These are phyloP conservation scores for Trichoderma lentiforme DNA, from an alignment of 2,329 filamentous ascomycete genomes.

Conservation along the genomic window DNA sequence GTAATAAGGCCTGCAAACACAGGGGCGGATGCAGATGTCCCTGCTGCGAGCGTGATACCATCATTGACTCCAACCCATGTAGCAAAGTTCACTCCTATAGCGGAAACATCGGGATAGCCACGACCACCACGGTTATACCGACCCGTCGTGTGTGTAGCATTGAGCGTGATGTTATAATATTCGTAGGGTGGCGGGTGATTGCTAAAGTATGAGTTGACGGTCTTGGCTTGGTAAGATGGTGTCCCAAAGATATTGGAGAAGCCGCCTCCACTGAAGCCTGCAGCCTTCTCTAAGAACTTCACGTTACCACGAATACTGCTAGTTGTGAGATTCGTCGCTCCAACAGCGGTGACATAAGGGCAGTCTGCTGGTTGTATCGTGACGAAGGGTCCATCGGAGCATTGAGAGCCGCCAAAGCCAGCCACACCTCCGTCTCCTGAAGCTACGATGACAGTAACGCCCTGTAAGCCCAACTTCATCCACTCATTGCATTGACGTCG, in stretches of 20 bases:
- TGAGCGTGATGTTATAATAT: constrained; percentile 19
- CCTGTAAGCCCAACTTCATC: constrained; percentile 52
- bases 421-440: constrained; percentile 47
- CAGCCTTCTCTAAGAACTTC: not conserved
- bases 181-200: constrained; percentile 21
- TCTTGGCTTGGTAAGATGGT: constrained; percentile 44
- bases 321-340: constrained; percentile 46
- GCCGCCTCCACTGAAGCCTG: constrained; percentile 25
- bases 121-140: constrained; percentile 42
- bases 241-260: constrained; percentile 46
- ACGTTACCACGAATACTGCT: not conserved
- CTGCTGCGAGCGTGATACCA: constrained; percentile 41
- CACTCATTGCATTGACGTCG: constrained; percentile 52
- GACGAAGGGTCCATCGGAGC: constrained; percentile 45
- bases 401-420: constrained; percentile 35
- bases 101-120: constrained; percentile 45
- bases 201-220: constrained; percentile 38
- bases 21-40: constrained; percentile 42
- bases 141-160: constrained; percentile 38
- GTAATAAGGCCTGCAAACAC: constrained; percentile 31
- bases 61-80: constrained; percentile 39
- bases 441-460: constrained; percentile 46
- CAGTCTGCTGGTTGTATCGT: constrained; percentile 45
- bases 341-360: constrained; percentile 48
- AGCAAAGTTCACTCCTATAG: constrained; percentile 41